A percentile compares a stretch with the other conserved stretches of the same genome.
Conservation (phyloP, 345 rosid genomes). For the Laguncularia racemosa region DNA sequence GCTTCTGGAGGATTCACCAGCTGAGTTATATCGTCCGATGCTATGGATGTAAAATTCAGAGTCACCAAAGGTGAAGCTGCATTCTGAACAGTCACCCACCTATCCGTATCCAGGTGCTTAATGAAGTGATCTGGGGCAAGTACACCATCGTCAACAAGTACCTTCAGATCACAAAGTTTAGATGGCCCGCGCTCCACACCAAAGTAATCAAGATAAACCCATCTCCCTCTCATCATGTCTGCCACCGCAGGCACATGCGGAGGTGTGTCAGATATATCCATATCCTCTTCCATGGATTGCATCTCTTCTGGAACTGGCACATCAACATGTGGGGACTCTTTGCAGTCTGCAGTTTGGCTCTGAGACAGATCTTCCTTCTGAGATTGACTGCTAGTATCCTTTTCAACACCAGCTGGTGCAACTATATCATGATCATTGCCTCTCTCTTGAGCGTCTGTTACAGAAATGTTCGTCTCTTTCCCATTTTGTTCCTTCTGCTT, state of each 20-base stretch:
- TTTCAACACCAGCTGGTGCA: slow-evolving; percentile 31
- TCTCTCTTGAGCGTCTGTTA: slow-evolving; percentile 58
- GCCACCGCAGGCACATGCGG: slow-evolving; percentile 63
- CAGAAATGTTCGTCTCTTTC: slow-evolving; percentile 28
- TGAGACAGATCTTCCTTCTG: slow-evolving; percentile 41
- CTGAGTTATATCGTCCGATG: slow-evolving; percentile 66
- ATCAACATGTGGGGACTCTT: slow-evolving; percentile 36
- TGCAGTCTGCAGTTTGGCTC: slow-evolving; percentile 31
- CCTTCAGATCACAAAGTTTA: slow-evolving; percentile 64
- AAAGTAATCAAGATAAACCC: slow-evolving; percentile 91
- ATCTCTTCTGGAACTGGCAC: slow-evolving; percentile 58
- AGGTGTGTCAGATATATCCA: slow-evolving; percentile 96
- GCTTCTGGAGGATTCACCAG: slow-evolving; percentile 92
- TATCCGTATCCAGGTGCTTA: slow-evolving; percentile 71
- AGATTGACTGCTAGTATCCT: slow-evolving; percentile 32
- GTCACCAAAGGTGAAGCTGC: slow-evolving; percentile 81
- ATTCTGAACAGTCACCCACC: slow-evolving; percentile 97
- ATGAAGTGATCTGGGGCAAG: slow-evolving; percentile 85
- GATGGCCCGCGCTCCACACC: slow-evolving; percentile 89
- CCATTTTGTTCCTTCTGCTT: slow-evolving; percentile 37
- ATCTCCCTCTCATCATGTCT: slow-evolving; percentile 65
- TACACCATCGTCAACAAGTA: slow-evolving; percentile 74
- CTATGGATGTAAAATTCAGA: slow-evolving; percentile 42
- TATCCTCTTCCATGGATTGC: slow-evolving; percentile 98
- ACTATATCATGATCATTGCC: slow-evolving; percentile 21